Percentiles rank a stretch among this genome's conserved stretches.
Conservation (phyloP, 2,329 filamentous ascomycete genomes). For the Colletotrichum cuscutae region DNA sequence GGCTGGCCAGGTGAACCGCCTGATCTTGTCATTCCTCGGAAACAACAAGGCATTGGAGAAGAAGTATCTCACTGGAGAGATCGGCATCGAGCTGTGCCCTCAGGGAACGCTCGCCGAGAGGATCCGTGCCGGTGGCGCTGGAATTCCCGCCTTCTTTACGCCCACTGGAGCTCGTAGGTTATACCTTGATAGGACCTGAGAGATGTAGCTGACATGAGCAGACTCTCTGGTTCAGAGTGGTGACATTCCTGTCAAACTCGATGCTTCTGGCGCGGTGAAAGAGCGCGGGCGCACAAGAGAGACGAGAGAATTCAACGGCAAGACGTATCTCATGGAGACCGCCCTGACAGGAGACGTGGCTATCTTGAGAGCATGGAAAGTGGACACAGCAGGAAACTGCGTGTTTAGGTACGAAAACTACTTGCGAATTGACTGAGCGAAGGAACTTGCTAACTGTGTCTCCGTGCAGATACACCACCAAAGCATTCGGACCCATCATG, state of each 20-base stretch:
- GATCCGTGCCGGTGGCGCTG: constrained; percentile 77
- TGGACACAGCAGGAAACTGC: constrained; percentile 81
- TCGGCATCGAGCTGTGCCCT: constrained; percentile 80
- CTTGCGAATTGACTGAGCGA: not conserved
- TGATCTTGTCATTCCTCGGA: constrained; percentile 81
- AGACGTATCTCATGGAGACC: constrained; percentile 80
- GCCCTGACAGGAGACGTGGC: constrained; percentile 81
- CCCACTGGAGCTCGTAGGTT: constrained; percentile 73
- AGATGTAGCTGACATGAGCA: constrained; percentile 22
- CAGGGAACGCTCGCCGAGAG: constrained; percentile 81
- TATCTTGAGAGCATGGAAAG: constrained; percentile 81
- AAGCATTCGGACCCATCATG: constrained; percentile 80
- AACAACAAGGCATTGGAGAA: constrained; percentile 81
- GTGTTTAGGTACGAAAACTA: constrained; percentile 70
- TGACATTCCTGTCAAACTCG: constrained; percentile 73
- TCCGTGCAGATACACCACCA: constrained; percentile 70
- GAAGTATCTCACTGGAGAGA: constrained; percentile 78
- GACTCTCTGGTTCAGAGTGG: constrained; percentile 76
- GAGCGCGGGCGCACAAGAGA: constrained; percentile 75
- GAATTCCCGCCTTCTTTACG: constrained; percentile 85
- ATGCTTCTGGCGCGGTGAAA: constrained; percentile 67
- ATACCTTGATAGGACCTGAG: constrained; percentile 38
- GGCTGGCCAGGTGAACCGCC: constrained; percentile 75
- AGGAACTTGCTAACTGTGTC: not conserved
- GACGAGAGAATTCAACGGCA: constrained; percentile 77